A percentile compares a stretch with the other conserved stretches of the same genome.
phyloP scores from a whole-genome alignment of 1,139 yeast genomes.

The Nakaseomyces delphensis region DNA sequence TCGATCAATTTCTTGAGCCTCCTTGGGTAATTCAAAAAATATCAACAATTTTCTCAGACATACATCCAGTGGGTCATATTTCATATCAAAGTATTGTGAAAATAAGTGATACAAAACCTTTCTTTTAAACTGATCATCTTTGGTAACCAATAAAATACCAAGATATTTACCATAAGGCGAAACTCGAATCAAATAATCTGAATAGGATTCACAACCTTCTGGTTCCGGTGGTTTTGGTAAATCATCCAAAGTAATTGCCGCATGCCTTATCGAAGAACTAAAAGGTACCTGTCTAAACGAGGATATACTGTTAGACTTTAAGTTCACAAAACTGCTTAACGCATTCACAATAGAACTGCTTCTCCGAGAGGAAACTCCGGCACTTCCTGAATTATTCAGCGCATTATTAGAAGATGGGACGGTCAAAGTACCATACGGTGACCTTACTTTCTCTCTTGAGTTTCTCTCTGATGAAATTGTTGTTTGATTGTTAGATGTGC shows the following conservation, averaged over 20 bases:
- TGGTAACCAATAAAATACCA: conserved; percentile 34
- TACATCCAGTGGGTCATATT: conserved; percentile 50
- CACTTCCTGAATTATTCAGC: conserved; percentile 11
- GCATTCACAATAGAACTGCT: conserved; percentile 34
- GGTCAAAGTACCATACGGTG: conserved; percentile 5
- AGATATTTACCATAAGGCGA: conserved; percentile 34
- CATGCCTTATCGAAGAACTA: background rate
- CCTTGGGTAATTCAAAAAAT: conserved; percentile 51
- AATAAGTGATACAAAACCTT: conserved; percentile 36
- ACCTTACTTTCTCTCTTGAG: conserved; percentile 2
- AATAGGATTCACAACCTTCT: conserved; percentile 31
- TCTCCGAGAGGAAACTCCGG: conserved; percentile 25
- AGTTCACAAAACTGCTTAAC: conserved; percentile 31
- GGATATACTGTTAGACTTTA: conserved; percentile 25
- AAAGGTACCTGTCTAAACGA: conserved; percentile 13
- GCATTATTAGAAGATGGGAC: conserved; percentile 7
- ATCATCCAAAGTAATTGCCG: conserved; percentile 16
- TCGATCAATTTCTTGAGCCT: conserved; percentile 65
- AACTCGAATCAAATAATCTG: conserved; percentile 32
- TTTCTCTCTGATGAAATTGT: conserved; percentile 1
- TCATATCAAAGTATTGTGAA: conserved; percentile 38
- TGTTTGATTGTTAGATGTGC: background rate
- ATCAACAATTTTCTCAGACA: conserved; percentile 50
- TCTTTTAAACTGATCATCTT: conserved; percentile 33
- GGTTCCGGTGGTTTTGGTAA: conserved; percentile 31